Conservation (phyloP, 2,329 filamentous ascomycete species). For the Epichloe sylvatica region DNA sequence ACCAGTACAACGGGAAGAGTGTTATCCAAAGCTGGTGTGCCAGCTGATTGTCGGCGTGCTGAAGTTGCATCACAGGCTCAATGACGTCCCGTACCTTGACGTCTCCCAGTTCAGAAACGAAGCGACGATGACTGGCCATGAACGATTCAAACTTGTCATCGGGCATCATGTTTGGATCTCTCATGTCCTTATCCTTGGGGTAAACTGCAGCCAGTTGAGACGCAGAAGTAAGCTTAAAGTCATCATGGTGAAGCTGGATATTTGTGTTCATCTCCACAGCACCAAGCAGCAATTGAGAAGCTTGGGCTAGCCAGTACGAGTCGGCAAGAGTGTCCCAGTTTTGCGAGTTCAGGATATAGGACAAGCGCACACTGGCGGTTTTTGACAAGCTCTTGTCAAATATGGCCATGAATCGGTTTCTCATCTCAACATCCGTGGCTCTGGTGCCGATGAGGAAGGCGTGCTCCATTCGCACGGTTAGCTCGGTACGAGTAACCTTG, state of each 20-base stretch:
- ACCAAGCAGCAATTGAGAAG: slow-evolving; percentile 81
- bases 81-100: slow-evolving; percentile 79
- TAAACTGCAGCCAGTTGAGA: slow-evolving; percentile 63
- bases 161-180: slow-evolving; percentile 52
- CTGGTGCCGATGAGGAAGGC: slow-evolving; percentile 92
- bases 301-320: slow-evolving; percentile 94
- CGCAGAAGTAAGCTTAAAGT: slow-evolving; percentile 65
- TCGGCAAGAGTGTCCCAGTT: slow-evolving; percentile 95
- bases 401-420: slow-evolving; percentile 89
- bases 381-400: slow-evolving; percentile 93
- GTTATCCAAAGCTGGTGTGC: slow-evolving; percentile 83
- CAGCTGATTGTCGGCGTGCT: slow-evolving; percentile 72
- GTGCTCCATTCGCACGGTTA: slow-evolving; percentile 95
- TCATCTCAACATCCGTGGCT: slow-evolving; percentile 89
- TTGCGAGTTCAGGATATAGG: slow-evolving; percentile 79
- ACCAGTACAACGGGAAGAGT: slow-evolving; percentile 90
- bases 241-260: slow-evolving; percentile 66
- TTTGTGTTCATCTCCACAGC: slow-evolving; percentile 74
- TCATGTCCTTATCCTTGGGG: slow-evolving; percentile 58
- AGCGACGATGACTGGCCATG: slow-evolving; percentile 66
- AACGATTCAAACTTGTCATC: slow-evolving; percentile 75
- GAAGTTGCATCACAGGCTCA: slow-evolving; percentile 79
- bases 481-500: slow-evolving; percentile 84
- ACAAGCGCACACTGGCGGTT: slow-evolving; percentile 73
- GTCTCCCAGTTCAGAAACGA: slow-evolving; percentile 69